Base-by-base conservation (phyloP, 1,284 basidiomycete species). In the Cystobasidium slooffiae region DNA sequence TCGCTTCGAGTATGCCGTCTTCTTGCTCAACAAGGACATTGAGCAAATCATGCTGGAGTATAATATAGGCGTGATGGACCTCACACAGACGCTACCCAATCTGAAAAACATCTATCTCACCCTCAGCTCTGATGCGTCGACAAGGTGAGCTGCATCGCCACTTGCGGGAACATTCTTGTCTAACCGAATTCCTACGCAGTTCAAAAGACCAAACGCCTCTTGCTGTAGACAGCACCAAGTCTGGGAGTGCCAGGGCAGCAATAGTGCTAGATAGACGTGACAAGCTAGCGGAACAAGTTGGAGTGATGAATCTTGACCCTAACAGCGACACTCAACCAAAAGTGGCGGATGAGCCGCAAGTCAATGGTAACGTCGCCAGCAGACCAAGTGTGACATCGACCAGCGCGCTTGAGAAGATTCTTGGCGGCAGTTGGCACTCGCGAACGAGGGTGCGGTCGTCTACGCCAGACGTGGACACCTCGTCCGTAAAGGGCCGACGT, bases 1-100 rank as follows among this genome's bases (percentile, higher is more conserved):
- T 83, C 87, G 97, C 39, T 99, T 97, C 82, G 96, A 99, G 82
- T 99, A 99, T 83, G 97, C 90, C 9, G 94, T 98, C 4, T 99
- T 97, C 81, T 84, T 99, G 61, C 85, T 99, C 49, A 99, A 99
- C 85, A 99, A 99, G 84, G 87, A 99, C 82, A 94, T 99, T 77
- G 96, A 99, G 84, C 86, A 94, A 86, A 93, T 94, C 78, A 78
- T 96, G 94, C 86, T 88, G 76, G 91, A 94, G 79, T 88, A 90
- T 20, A 89, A 93, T 80, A 86, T 98, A 72, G 89, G 90, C 56
- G 90, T 93, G 20, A 84, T 94, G 76, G 97, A 99, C 83, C 89
- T 97, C 83, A 88, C 95, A 52, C 95, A 99, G 81, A 99, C 95
- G 0, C 86, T 99, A 47, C 93, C 95, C 49, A 99, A 99, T 83